Evolutionary conservation across 257 asterid genomes (phyloP), one percentile per base, ranked within the genome.

Genomic region (Cynanchum wilfordii): DNA sequence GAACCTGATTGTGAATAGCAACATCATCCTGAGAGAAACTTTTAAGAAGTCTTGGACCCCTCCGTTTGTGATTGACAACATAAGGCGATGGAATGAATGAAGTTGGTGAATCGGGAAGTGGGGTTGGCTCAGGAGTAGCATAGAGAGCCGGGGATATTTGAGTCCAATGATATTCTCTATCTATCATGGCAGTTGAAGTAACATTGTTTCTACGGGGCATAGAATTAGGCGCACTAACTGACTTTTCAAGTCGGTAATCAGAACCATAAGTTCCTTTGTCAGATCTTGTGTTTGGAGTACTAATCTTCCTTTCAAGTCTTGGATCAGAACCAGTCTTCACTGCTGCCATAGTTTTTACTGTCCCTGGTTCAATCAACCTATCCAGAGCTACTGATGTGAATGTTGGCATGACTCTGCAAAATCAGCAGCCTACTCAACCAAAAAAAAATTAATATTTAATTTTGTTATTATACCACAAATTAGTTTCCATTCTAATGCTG

Each of bases 11-110:
- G 72, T 75, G 77, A 70, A 76, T 67, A 27, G 77, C 86, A 70
- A 90, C 90, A 72, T 90, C 96, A 72, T 83, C 87, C 79, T 87
- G 90, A 3, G 98, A 86, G 83, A 79, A 87, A 82, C 90, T 86
- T 87, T 93, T 90, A 78, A 86, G 82, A 72, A 93, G 95, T 5
- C 97, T 82, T 54, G 98, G 97, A 77, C 97, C 98, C 79, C 98
- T 84, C 30, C 97, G 81, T 86, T 93, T 93, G 86, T 93, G 98
- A 79, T 90, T 90, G 71, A 93, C 76, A 73, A 93, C 82, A 78
- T 94, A 94, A 68, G 97, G 98, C 0, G 98, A 91, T 6, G 97
- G 96, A 16, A 93, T 90, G 75, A 86, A 94, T 6, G 96, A 88
- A 51, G 96, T 91, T 3, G 93, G 97, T 64, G 97, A 83, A 84